phyloP scores from a whole-genome alignment of 2,329 filamentous ascomycete species.

The Chaetomiaceae sp. region DNA sequence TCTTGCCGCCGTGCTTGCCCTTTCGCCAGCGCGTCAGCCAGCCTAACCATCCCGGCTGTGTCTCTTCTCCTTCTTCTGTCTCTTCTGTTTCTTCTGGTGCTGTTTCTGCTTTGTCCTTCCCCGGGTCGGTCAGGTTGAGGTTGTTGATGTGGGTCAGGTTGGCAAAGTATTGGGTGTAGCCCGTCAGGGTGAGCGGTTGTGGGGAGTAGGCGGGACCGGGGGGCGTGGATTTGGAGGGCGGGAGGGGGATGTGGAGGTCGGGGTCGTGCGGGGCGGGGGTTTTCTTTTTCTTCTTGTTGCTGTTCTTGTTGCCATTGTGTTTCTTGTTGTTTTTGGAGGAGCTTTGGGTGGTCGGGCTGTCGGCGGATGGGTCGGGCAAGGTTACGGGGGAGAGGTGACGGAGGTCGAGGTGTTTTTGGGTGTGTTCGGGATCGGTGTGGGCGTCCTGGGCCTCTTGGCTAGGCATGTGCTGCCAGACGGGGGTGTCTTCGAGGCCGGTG shows the following conservation, averaged over 20 bases:
- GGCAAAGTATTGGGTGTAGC: constrained; percentile 87
- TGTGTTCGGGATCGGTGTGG: not conserved
- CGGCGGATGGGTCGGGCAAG: constrained; percentile 14
- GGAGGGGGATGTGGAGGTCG: constrained; percentile 60
- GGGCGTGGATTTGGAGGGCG: constrained; percentile 64
- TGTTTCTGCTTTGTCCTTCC: too few species aligned
- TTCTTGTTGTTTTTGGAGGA: constrained; percentile 39
- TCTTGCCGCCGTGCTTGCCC: constrained; percentile 58
- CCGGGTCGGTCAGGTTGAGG: constrained; percentile 18
- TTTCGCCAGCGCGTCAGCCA: constrained; percentile 51
- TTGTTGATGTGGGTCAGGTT: constrained; percentile 91
- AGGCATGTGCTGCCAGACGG: constrained; percentile 42
- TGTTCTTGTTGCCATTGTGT: constrained; percentile 34
- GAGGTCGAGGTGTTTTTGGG: constrained; percentile 26
- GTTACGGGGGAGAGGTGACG: constrained; percentile 20
- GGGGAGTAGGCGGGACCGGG: constrained; percentile 89
- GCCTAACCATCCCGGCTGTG: not conserved
- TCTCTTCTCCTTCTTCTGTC: constrained; percentile 30
- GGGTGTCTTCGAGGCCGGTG: constrained; percentile 60
- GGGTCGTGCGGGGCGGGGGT: constrained; percentile 47
- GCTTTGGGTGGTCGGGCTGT: constrained; percentile 19
- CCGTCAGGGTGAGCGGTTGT: constrained; percentile 71
- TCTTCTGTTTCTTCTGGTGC: too few species aligned
- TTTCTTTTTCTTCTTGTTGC: constrained; percentile 40
- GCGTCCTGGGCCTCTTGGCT: constrained; percentile 18